Percentiles rank a stretch among this genome's conserved stretches.
phyloP scores from a whole-genome alignment of 441 rosid species.

The Geranium incanum region DNA sequence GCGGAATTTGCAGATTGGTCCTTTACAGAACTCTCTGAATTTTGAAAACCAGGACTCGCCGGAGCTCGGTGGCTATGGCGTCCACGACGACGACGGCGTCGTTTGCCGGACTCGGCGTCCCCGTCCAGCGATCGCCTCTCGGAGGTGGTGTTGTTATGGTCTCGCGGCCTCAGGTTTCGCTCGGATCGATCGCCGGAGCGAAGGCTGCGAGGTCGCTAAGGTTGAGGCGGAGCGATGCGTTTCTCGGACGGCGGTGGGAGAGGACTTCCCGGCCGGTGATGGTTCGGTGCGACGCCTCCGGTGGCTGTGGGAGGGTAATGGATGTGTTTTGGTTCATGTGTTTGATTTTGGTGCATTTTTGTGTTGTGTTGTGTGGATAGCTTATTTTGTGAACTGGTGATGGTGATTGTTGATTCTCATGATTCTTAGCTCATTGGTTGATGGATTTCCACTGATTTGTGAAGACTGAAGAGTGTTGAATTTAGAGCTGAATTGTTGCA shows the following conservation, averaged over 20 bases:
- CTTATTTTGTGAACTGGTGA: neutral
- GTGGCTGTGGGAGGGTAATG: neutral
- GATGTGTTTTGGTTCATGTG: neutral
- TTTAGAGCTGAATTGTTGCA: neutral
- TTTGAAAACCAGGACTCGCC: neutral
- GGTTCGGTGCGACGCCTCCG: neutral
- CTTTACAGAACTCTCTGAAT: neutral
- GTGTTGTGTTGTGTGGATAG: neutral
- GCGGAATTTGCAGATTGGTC: neutral
- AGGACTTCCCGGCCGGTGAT: neutral
- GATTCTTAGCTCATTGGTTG: neutral
- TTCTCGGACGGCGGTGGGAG: neutral
- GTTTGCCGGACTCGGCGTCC: neutral
- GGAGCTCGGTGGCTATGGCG: slow-evolving; percentile 5
- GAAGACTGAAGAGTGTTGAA: neutral
- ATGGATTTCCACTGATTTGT: neutral
- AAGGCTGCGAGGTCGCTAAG: neutral
- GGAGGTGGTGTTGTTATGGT: neutral
- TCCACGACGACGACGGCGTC: neutral
- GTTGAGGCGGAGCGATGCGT: neutral
- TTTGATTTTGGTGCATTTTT: neutral
- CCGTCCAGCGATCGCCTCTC: slow-evolving; percentile 1
- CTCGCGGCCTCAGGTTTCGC: neutral
- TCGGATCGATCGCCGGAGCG: neutral
- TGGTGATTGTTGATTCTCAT: neutral